A percentile compares a stretch with the other conserved stretches of the same genome.
phyloP scores from a whole-genome alignment of 2,329 filamentous ascomycete species.

The Cyphellophora attinorum region DNA sequence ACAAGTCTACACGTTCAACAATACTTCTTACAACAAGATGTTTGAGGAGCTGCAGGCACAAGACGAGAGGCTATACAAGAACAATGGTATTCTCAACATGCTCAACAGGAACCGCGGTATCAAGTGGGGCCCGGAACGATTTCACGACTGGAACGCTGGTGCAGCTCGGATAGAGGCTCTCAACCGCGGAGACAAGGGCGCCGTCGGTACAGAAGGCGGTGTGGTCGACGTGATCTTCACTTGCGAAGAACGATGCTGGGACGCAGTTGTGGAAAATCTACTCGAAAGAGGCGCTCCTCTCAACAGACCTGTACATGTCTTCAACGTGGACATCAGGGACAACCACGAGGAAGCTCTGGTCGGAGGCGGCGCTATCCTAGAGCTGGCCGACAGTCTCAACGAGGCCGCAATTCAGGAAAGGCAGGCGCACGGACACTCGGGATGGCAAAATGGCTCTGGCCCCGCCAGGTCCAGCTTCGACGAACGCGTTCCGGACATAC shows the following conservation, averaged over 20 bases:
- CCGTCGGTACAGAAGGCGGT: slow-evolving; percentile 72
- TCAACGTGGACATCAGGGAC: slow-evolving; percentile 97
- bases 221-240: slow-evolving; percentile 92
- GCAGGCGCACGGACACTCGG: slow-evolving; percentile 50
- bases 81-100: slow-evolving; percentile 94
- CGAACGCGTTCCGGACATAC: slow-evolving; percentile 81
- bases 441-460: slow-evolving; percentile 61
- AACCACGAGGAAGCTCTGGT: slow-evolving; percentile 94
- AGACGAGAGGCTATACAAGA: slow-evolving; percentile 76
- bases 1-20: slow-evolving; percentile 97
- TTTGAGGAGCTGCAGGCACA: slow-evolving; percentile 82
- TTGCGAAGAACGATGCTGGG: slow-evolving; percentile 96
- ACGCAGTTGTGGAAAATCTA: slow-evolving; percentile 90
- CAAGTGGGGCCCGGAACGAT: slow-evolving; percentile 92
- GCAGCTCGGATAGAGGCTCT: slow-evolving; percentile 69
- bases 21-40: slow-evolving; percentile 89
- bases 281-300: slow-evolving; percentile 74
- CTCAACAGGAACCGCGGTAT: slow-evolving; percentile 81
- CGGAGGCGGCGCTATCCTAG: slow-evolving; percentile 82
- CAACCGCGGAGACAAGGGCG: slow-evolving; percentile 61
- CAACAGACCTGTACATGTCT: slow-evolving; percentile 90
- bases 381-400: slow-evolving; percentile 79
- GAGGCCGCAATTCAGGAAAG: slow-evolving; percentile 69
- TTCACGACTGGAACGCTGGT: slow-evolving; percentile 94
- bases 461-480: slow-evolving; percentile 71